phyloP scores from a whole-genome alignment of 805 yeast genomes.

The Brettanomyces anomalus region DNA sequence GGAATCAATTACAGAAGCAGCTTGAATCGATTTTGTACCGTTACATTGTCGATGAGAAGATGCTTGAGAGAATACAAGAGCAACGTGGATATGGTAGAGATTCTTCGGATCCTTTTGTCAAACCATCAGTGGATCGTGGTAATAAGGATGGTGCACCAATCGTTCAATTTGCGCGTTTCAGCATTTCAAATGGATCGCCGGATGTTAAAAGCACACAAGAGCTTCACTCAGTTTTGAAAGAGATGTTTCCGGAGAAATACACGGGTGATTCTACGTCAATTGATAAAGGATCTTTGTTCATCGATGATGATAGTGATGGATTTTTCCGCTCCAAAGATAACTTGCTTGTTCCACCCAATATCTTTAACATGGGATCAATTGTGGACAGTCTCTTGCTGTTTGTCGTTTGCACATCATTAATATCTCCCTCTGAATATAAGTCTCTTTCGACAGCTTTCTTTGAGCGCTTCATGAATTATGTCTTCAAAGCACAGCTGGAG shows the following conservation, averaged over 20 bases:
- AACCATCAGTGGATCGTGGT: conserved; percentile 13
- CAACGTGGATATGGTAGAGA: conserved; percentile 9
- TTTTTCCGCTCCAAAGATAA: conserved; percentile 42
- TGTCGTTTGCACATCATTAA: conserved; percentile 45
- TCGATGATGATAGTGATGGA: conserved; percentile 55
- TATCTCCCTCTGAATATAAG: conserved; percentile 25
- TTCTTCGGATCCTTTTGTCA: conserved; percentile 13
- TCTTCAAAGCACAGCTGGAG: conserved; percentile 58
- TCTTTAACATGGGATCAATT: conserved; percentile 73
- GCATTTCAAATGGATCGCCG: conserved; percentile 23
- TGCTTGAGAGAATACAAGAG: conserved; percentile 16
- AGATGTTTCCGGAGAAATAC: conserved; percentile 59
- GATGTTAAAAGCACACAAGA: conserved; percentile 14
- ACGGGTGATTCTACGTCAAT: conserved; percentile 6
- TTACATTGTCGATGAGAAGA: conserved; percentile 29
- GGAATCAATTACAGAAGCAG: conserved; percentile 35
- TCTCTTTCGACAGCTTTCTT: conserved; percentile 40
- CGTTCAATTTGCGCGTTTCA: conserved; percentile 28
- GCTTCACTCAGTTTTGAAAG: conserved; percentile 39
- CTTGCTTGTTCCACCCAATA: conserved; percentile 56
- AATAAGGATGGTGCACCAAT: conserved; percentile 15
- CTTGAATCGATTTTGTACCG: conserved; percentile 28
- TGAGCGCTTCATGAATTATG: conserved; percentile 50
- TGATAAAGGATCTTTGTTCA: conserved; percentile 31
- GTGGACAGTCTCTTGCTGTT: conserved; percentile 67